phyloP scores from a whole-genome alignment of 2,329 filamentous ascomycete species.

The Penicillium janthinellum region DNA sequence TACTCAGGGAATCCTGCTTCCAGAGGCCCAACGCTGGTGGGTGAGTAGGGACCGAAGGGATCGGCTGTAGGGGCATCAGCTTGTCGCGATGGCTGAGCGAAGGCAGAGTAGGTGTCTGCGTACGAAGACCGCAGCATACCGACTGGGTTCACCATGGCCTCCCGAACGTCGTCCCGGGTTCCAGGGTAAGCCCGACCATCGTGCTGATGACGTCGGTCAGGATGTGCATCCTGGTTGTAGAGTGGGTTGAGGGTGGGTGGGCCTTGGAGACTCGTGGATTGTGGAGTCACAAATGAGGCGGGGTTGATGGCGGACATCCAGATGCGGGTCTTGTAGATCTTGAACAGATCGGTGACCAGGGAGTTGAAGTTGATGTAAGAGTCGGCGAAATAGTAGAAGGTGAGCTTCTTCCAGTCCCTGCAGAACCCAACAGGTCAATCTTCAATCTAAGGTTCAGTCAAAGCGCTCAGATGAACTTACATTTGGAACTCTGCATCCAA shows the following conservation, averaged over 20 bases:
- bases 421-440: slow-evolving; percentile 12
- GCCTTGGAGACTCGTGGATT: slow-evolving; percentile 70
- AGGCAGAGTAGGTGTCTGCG: slow-evolving; percentile 41
- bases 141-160: slow-evolving; percentile 31
- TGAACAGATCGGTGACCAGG: slow-evolving; percentile 95
- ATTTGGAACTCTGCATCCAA: slow-evolving; percentile 98
- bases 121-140: slow-evolving; percentile 38
- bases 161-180: slow-evolving; percentile 36
- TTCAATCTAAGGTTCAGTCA: neutral
- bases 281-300: slow-evolving; percentile 80
- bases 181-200: slow-evolving; percentile 36
- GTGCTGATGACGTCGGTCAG: slow-evolving; percentile 46
- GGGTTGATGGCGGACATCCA: slow-evolving; percentile 99
- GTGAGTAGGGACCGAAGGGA: slow-evolving; percentile 38
- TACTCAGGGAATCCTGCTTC: slow-evolving; percentile 39
- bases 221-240: slow-evolving; percentile 45
- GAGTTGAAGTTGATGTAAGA: slow-evolving; percentile 99
- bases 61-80: slow-evolving; percentile 38
- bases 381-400: slow-evolving; percentile 98
- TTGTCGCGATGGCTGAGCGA: slow-evolving; percentile 36
- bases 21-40: slow-evolving; percentile 42
- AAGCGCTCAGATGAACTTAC: slow-evolving; percentile 57
- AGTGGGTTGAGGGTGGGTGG: slow-evolving; percentile 69
- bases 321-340: slow-evolving; percentile 98
- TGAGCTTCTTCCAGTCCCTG: slow-evolving; percentile 98